Conservation (phyloP, 1,284 basidiomycete genomes). For the Moesziomyces sp. region DNA sequence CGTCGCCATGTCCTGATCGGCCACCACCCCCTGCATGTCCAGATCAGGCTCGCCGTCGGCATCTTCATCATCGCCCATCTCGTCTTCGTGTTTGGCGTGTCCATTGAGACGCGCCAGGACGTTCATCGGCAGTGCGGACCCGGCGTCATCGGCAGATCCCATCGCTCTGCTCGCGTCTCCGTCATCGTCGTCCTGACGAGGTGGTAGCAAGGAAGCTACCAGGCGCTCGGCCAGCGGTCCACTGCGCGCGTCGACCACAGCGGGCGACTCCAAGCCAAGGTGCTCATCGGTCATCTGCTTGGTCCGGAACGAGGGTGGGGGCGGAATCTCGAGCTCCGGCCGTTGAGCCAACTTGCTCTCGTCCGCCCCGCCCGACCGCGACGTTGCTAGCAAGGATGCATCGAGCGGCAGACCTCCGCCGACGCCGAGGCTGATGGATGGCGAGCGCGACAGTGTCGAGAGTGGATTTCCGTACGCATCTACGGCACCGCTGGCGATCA, state of each 20-base stretch:
- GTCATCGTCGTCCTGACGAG: slow-evolving; percentile 12
- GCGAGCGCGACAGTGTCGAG: slow-evolving; percentile 21
- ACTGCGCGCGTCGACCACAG: slow-evolving; percentile 54
- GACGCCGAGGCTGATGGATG: slow-evolving; percentile 33
- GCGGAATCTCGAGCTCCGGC: slow-evolving; percentile 43
- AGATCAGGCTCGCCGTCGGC: slow-evolving; percentile 42
- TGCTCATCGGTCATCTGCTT: slow-evolving; percentile 56
- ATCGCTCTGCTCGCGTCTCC: slow-evolving; percentile 6
- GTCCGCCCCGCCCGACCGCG: slow-evolving; percentile 17
- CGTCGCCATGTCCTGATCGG: slow-evolving; percentile 70
- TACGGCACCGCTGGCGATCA: slow-evolving; percentile 60
- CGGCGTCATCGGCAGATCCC: not conserved
- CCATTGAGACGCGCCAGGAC: slow-evolving; percentile 26
- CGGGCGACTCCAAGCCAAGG: slow-evolving; percentile 43
- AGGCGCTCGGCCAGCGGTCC: slow-evolving; percentile 60
- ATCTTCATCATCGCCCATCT: slow-evolving; percentile 41
- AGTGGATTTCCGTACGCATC: slow-evolving; percentile 42
- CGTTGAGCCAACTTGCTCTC: slow-evolving; percentile 11
- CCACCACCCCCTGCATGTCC: slow-evolving; percentile 27
- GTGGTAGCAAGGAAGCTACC: slow-evolving; percentile 52
- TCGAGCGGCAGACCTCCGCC: slow-evolving; percentile 38
- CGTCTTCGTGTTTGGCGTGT: slow-evolving; percentile 26
- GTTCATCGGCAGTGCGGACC: slow-evolving; percentile 14
- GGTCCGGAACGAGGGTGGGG: slow-evolving; percentile 46
- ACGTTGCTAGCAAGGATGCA: slow-evolving; percentile 13